Evolutionary conservation across 83 land plant species (phyloP).

Genomic region (Isoetes engelmannii): DNA sequence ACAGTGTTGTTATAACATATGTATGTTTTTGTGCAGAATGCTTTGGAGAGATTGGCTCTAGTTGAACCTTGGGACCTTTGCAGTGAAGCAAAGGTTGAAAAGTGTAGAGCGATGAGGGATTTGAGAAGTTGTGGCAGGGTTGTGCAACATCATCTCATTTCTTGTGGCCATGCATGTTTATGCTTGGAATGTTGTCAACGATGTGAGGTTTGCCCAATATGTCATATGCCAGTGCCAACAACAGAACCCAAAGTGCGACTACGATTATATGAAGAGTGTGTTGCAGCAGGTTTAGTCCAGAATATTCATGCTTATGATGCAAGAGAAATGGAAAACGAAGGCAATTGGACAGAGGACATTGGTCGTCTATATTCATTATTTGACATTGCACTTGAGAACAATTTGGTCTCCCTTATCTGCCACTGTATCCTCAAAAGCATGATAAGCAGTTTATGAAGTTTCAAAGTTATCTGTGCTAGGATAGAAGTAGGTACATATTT

Average conservation of each 20-base stretch:
- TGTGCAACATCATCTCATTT: slow-evolving; percentile 55
- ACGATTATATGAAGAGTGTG: slow-evolving; percentile 70
- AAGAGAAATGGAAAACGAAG: slow-evolving; percentile 36
- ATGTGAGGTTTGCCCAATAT: slow-evolving; percentile 86
- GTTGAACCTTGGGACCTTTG: slow-evolving; percentile 73
- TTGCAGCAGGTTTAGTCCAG: slow-evolving; percentile 72
- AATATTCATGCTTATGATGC: slow-evolving; percentile 37
- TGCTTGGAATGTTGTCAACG: slow-evolving; percentile 84
- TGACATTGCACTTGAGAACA: slow-evolving; percentile 83
- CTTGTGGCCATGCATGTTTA: slow-evolving; percentile 88
- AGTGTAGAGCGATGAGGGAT: slow-evolving; percentile 81
- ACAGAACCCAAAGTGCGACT: slow-evolving; percentile 32
- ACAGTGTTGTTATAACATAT: too few species aligned
- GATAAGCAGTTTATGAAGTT: not conserved
- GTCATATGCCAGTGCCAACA: slow-evolving; percentile 52
- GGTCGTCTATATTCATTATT: slow-evolving; percentile 77
- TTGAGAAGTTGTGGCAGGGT: slow-evolving; percentile 85
- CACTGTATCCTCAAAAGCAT: slow-evolving; percentile 67
- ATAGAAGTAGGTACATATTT: too few species aligned
- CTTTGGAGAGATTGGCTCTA: slow-evolving; percentile 57
- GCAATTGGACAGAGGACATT: slow-evolving; percentile 44
- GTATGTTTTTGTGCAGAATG: slow-evolving; percentile 33
- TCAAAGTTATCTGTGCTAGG: too few species aligned
- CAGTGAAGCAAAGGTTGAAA: slow-evolving; percentile 81
- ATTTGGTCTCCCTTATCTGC: slow-evolving; percentile 66